Percentiles rank a stretch among this genome's conserved stretches.
phyloP scores from a whole-genome alignment of 768 basidiomycete species.

The Daedaleopsis sinensis region DNA sequence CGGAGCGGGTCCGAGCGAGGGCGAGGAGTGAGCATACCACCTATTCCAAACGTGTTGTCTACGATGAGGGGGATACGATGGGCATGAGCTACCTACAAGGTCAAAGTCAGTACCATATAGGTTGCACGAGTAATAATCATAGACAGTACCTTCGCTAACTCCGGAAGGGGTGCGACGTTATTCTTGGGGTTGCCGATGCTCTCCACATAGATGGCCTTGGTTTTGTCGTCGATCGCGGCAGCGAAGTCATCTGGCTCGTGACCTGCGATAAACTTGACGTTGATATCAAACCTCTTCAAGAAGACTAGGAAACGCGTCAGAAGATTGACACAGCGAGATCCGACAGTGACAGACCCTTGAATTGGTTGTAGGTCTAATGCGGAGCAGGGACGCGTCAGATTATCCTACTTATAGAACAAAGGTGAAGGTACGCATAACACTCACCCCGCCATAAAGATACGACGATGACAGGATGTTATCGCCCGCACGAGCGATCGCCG shows the following conservation, averaged over 20 bases:
- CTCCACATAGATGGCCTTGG: conserved; percentile 77
- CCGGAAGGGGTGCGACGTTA: conserved; percentile 64
- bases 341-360: conserved; percentile 50
- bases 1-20: neutral
- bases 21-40: conserved; percentile 37
- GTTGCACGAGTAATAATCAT: neutral
- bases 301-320: conserved; percentile 44
- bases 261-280: conserved; percentile 64
- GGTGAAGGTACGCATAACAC: conserved; percentile 22
- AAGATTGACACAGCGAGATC: neutral
- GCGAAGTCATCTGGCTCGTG: conserved; percentile 59
- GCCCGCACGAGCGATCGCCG: conserved; percentile 60
- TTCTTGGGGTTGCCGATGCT: conserved; percentile 80
- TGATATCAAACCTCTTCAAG: conserved; percentile 70
- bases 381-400: neutral
- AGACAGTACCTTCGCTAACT: conserved; percentile 62
- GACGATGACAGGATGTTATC: conserved; percentile 83
- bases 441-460: conserved; percentile 69
- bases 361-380: conserved; percentile 65
- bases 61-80: conserved; percentile 78
- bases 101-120: too few species aligned
- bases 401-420: neutral
- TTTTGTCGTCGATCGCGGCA: conserved; percentile 74
- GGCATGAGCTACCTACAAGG: conserved; percentile 65
- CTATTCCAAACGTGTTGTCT: conserved; percentile 80